phyloP scores from a whole-genome alignment of 306 rosid species.

The Calophaca sinica region DNA sequence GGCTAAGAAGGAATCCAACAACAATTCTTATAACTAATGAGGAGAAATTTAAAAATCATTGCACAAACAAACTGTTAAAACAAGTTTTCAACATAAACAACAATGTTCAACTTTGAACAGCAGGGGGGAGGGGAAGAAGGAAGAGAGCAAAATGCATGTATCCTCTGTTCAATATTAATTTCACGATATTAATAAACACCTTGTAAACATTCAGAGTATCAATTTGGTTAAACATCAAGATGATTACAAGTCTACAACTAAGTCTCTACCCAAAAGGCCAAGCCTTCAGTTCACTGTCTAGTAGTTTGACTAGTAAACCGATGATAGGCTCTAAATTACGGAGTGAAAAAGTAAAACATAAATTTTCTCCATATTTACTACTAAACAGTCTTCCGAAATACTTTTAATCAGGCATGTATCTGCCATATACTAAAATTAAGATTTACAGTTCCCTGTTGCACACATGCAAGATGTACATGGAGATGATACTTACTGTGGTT shows the following conservation, averaged over 20 bases:
- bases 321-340: too few species aligned
- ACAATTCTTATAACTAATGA: not conserved
- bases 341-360: too few species aligned
- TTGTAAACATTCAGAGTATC: too few species aligned
- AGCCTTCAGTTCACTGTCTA: too few species aligned
- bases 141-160: constrained; percentile 13
- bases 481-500: constrained; percentile 65
- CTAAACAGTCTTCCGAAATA: constrained; percentile 18
- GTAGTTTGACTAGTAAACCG: too few species aligned
- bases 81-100: constrained; percentile 9
- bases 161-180: not conserved
- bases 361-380: not conserved
- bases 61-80: not conserved
- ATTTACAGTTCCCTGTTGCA: constrained; percentile 22
- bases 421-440: not conserved
- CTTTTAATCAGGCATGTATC: not conserved
- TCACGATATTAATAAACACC: not conserved
- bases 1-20: not conserved
- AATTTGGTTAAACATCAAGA: too few species aligned
- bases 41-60: not conserved
- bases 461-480: not conserved
- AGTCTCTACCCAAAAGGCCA: too few species aligned
- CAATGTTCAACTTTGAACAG: constrained; percentile 11
- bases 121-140: not conserved
- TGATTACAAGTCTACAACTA: too few species aligned